Base-by-base conservation (phyloP, 2,329 filamentous ascomycete species). In the Phyllosticta citribraziliensis region DNA sequence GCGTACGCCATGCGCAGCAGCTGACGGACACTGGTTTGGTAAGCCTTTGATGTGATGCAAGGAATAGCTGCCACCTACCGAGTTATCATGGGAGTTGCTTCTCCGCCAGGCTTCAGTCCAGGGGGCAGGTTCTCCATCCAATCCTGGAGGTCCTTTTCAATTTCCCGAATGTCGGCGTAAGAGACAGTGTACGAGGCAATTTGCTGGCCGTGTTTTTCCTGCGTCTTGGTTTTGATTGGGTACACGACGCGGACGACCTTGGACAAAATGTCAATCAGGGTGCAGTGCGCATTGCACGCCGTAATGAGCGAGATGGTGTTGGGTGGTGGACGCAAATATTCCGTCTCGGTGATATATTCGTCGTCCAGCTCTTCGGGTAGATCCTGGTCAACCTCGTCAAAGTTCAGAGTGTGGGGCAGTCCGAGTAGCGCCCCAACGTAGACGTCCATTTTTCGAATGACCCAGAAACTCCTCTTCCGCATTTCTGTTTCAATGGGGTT, bases 1-100 rank as follows among this genome's bases (percentile, higher is more conserved):
- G 88, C 88, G 70, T 89, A 93, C n/a, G 86, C 84, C 73, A 94
- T 87, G 40, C 89, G 82, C 20, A 94, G 78, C 24, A 92, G 78
- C 64, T 91, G 89, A 63, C 90, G 88, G n/a, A 81, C 77, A 59
- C 83, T 82, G 56, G 53, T 51, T 58, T 6, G 60, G 64, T n/a
- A 14, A 11, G 22, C 27, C 27, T 3, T 5, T 30, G 24, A 24
- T 14, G 5, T 8, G 14, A 22, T n/a, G 10, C 14, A 25, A 17
- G 17, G 10, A 24, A 3, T 8, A 8, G 10, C 27, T n/a, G 35
- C 58, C 60, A 73, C 83, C 77, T 81, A 90, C 89, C 90, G 82
- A 67, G 91, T 83, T 24, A 92, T 82, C 68, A 92, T 86, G 35
- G 86, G 82, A 1, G 87, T 81, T 0, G 87, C 88, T 57, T 94